phyloP scores from a whole-genome alignment of 192 early-diverging fungal species.

The Helicostylum pulchrum region DNA sequence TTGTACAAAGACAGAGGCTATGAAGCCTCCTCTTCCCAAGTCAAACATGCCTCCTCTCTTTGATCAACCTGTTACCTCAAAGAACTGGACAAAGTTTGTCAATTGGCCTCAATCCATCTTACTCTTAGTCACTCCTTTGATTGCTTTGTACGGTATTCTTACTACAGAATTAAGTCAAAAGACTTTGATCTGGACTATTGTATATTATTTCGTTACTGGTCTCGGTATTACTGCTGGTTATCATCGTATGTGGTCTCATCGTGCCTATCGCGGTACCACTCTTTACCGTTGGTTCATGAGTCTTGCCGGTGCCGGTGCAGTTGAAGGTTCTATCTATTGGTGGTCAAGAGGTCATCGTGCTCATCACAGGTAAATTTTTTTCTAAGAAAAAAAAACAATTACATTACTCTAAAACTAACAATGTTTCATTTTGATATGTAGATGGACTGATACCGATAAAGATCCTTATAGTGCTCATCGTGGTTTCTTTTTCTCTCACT shows the following conservation, averaged over 20 bases:
- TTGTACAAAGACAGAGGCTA: slow-evolving; percentile 31
- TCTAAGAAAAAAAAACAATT: too few relatives aligned
- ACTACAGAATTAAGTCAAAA: slow-evolving; percentile 64
- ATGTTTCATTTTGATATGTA: slow-evolving; percentile 2
- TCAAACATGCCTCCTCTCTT: slow-evolving; percentile 31
- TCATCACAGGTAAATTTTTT: slow-evolving; percentile 74
- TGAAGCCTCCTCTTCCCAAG: slow-evolving; percentile 28
- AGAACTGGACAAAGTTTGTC: slow-evolving; percentile 56
- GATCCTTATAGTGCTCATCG: slow-evolving; percentile 81
- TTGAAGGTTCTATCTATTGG: slow-evolving; percentile 84
- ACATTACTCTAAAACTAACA: slow-evolving; percentile 1
- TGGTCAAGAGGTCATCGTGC: slow-evolving; percentile 84
- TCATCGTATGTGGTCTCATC: slow-evolving; percentile 83
- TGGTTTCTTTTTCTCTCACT: slow-evolving; percentile 79
- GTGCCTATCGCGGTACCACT: slow-evolving; percentile 64
- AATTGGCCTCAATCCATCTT: slow-evolving; percentile 70
- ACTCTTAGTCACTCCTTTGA: slow-evolving; percentile 67
- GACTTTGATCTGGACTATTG: slow-evolving; percentile 70
- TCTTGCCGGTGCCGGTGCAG: slow-evolving; percentile 66
- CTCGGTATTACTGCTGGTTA: slow-evolving; percentile 90
- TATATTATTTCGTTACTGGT: slow-evolving; percentile 76
- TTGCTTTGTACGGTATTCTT: slow-evolving; percentile 76
- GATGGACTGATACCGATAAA: slow-evolving; percentile 72
- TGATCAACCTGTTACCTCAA: slow-evolving; percentile 42
- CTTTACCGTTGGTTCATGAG: slow-evolving; percentile 61